Conservation (phyloP, 2,329 filamentous ascomycete species). For the Arthrocladium fulminans region DNA sequence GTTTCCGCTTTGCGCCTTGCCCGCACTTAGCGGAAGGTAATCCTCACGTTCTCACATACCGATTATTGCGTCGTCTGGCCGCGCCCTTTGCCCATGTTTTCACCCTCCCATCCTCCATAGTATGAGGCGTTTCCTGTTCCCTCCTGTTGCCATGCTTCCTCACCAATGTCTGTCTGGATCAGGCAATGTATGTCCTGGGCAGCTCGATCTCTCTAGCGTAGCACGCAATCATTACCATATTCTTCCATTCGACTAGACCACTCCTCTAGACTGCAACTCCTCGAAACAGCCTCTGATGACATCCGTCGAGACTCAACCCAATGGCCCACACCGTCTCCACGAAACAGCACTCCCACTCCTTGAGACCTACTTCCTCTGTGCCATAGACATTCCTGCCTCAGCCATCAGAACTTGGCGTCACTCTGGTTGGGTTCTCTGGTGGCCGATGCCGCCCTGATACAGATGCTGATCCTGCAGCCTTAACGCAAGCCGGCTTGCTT, state of each 20-base stretch:
- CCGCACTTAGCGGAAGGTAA: constrained; percentile 9
- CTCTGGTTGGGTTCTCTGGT: constrained; percentile 92
- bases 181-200: too few species aligned
- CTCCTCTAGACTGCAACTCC: too few species aligned
- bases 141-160: too few species aligned
- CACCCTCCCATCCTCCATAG: too few species aligned
- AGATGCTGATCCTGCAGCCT: constrained; percentile 77
- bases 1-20: neutral
- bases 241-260: too few species aligned
- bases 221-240: too few species aligned
- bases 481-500: constrained; percentile 82
- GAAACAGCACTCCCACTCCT: constrained; percentile 13
- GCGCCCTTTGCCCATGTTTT: neutral
- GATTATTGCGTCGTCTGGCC: too few species aligned
- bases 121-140: too few species aligned
- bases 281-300: neutral
- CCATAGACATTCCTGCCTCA: constrained; percentile 68
- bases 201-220: too few species aligned
- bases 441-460: constrained; percentile 91
- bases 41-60: constrained; percentile 6
- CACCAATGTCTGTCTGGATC: too few species aligned
- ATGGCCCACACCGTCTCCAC: constrained; percentile 15
- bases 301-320: constrained; percentile 4
- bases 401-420: constrained; percentile 74
- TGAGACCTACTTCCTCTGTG: constrained; percentile 42